A percentile compares a stretch with the other conserved stretches of the same genome.
Conservation (phyloP, 331 rosid species). For the Acacia pycnantha region DNA sequence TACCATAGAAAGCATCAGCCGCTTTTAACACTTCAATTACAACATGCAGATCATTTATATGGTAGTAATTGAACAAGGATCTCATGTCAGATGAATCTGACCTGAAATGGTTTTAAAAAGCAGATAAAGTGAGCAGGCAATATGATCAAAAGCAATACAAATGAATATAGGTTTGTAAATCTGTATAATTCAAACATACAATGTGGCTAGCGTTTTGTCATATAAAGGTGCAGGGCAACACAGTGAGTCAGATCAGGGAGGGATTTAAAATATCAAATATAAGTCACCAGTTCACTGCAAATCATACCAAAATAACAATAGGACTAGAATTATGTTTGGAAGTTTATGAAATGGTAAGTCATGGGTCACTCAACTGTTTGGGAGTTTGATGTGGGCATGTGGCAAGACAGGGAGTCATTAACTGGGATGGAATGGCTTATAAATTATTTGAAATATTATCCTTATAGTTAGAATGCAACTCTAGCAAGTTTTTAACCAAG, state of each 20-base stretch:
- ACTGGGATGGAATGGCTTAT: background rate
- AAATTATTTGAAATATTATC: background rate
- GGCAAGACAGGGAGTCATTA: background rate
- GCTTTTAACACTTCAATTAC: slow-evolving; percentile 73
- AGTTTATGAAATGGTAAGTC: background rate
- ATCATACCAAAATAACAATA: background rate
- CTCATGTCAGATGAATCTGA: slow-evolving; percentile 63
- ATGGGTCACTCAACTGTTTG: background rate
- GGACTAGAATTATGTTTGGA: background rate
- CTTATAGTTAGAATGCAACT: background rate
- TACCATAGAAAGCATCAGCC: slow-evolving; percentile 51
- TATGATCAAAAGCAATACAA: slow-evolving; percentile 26
- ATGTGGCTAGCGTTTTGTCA: background rate
- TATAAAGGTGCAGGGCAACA: background rate
- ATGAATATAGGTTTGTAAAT: background rate
- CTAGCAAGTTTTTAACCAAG: background rate
- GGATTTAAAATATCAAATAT: slow-evolving; percentile 14
- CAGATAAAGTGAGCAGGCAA: slow-evolving; percentile 31
- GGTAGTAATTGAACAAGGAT: slow-evolving; percentile 70
- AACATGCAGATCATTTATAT: slow-evolving; percentile 62
- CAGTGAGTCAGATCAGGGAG: background rate
- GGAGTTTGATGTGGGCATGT: background rate
- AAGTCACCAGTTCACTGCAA: slow-evolving; percentile 10
- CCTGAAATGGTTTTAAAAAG: slow-evolving; percentile 57
- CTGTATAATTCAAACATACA: background rate